phyloP scores from a whole-genome alignment of 2,329 filamentous ascomycete species.

The Arthroderma sp. region DNA sequence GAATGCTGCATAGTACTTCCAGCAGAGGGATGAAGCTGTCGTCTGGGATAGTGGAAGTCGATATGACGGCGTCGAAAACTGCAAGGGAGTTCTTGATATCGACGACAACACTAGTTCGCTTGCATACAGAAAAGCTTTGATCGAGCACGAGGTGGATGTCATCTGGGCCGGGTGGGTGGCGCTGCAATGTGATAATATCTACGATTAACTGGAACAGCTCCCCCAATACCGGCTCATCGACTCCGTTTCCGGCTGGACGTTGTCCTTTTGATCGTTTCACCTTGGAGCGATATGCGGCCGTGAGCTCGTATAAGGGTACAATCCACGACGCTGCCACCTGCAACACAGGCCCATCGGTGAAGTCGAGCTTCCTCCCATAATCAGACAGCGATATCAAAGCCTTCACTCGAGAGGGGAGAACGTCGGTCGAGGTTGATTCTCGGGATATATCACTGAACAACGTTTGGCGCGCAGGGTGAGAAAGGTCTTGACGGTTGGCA shows the following conservation, averaged over 20 bases:
- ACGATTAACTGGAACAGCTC: slow-evolving; percentile 30
- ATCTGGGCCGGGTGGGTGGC: slow-evolving; percentile 21
- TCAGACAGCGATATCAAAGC: slow-evolving; percentile 29
- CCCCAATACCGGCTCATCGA: slow-evolving; percentile 25
- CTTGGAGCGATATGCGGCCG: slow-evolving; percentile 24
- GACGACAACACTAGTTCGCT: slow-evolving; percentile 26
- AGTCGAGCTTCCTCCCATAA: slow-evolving; percentile 31
- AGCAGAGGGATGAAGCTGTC: slow-evolving; percentile 24
- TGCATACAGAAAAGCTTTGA: slow-evolving; percentile 28
- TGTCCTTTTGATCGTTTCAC: slow-evolving; percentile 24
- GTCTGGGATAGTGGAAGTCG: slow-evolving; percentile 28
- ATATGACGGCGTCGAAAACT: slow-evolving; percentile 31
- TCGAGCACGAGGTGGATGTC: slow-evolving; percentile 26
- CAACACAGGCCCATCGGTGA: slow-evolving; percentile 25
- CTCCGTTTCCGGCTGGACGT: slow-evolving; percentile 19
- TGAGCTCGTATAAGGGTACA: slow-evolving; percentile 25
- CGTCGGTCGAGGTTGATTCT: slow-evolving; percentile 20
- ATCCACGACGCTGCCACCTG: slow-evolving; percentile 28
- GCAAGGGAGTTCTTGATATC: slow-evolving; percentile 31
- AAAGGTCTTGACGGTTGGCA: slow-evolving; percentile 26
- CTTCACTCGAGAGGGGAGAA: slow-evolving; percentile 26
- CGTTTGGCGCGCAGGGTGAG: slow-evolving; percentile 20
- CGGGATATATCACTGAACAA: slow-evolving; percentile 25
- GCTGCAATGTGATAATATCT: slow-evolving; percentile 31
- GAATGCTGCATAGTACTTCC: slow-evolving; percentile 32